These are phyloP conservation scores for Eucalyptus sp. DNA, from an alignment of 345 rosid species.

Conservation along the genomic window DNA sequence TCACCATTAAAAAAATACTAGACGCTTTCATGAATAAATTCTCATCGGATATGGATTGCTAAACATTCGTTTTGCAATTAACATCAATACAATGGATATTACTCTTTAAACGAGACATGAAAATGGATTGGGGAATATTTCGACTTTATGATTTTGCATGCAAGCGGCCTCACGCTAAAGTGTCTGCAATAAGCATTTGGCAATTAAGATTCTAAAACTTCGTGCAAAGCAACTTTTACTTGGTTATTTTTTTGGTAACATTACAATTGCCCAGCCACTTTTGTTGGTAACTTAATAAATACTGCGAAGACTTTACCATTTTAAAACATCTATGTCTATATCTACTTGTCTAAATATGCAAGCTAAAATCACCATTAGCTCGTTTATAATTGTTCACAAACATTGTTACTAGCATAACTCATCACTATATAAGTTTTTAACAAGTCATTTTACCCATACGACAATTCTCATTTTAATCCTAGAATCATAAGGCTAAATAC, in stretches of 20 bases:
- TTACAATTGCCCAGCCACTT: not conserved
- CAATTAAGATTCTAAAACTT: not conserved
- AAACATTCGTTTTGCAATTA: accelerated
- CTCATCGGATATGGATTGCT: too few relatives aligned
- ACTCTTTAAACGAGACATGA: not conserved
- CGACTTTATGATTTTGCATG: not conserved
- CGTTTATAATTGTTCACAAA: not conserved
- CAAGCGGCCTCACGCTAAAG: not conserved
- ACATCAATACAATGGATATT: accelerated
- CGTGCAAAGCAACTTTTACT: not conserved
- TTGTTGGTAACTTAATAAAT: not conserved
- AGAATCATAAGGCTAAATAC: not conserved
- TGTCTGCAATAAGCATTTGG: not conserved
- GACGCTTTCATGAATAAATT: too few relatives aligned
- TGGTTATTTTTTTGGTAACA: not conserved
- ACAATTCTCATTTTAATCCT: not conserved
- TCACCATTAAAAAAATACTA: not conserved
- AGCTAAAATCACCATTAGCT: not conserved
- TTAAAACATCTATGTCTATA: not conserved
- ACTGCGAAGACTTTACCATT: accelerated
- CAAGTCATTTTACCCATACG: not conserved
- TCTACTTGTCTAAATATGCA: too few relatives aligned
- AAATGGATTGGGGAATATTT: not conserved
- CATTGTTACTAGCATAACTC: too few relatives aligned
- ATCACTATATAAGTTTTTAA: not conserved